Evolutionary conservation across 2,329 filamentous ascomycete genomes (phyloP).

Genomic region (Fonsecaea pedrosoi): DNA sequence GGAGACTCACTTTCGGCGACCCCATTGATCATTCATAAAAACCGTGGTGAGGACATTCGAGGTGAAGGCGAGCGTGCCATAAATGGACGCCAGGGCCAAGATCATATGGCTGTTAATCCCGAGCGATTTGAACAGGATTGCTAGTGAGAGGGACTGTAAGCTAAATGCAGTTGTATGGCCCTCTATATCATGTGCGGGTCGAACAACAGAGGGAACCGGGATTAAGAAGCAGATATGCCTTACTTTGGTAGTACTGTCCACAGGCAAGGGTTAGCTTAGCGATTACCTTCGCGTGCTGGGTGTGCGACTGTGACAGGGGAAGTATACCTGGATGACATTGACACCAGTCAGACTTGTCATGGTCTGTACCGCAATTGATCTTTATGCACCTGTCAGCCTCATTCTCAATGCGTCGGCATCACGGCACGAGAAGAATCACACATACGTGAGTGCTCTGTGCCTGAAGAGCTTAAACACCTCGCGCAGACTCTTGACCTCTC

Average conservation of each 20-base stretch:
- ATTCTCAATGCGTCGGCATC: neutral
- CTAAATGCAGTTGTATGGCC: neutral
- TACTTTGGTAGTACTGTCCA: conserved; percentile 67
- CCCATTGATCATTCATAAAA: conserved; percentile 64
- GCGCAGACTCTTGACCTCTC: conserved; percentile 59
- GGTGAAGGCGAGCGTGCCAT: conserved; percentile 90
- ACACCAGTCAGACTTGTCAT: conserved; percentile 84
- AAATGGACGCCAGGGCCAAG: conserved; percentile 79
- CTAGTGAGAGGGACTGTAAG: conserved; percentile 53
- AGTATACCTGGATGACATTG: conserved; percentile 78
- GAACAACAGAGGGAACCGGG: conserved; percentile 24
- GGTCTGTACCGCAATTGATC: conserved; percentile 73
- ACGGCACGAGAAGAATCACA: neutral
- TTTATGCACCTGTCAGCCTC: conserved; percentile 49
- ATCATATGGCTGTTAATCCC: conserved; percentile 56
- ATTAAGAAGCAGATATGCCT: conserved; percentile 46
- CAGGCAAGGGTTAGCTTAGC: conserved; percentile 7
- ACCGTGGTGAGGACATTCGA: conserved; percentile 66
- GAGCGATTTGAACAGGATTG: conserved; percentile 72
- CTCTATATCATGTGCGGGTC: neutral
- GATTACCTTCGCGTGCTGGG: neutral
- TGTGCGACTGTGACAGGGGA: no score
- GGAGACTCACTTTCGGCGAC: conserved; percentile 55
- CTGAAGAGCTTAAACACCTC: conserved; percentile 70
- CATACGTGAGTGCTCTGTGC: conserved; percentile 64